phyloP scores from a whole-genome alignment of 2,329 filamentous ascomycete genomes.

The Dichotomopilus funicola region DNA sequence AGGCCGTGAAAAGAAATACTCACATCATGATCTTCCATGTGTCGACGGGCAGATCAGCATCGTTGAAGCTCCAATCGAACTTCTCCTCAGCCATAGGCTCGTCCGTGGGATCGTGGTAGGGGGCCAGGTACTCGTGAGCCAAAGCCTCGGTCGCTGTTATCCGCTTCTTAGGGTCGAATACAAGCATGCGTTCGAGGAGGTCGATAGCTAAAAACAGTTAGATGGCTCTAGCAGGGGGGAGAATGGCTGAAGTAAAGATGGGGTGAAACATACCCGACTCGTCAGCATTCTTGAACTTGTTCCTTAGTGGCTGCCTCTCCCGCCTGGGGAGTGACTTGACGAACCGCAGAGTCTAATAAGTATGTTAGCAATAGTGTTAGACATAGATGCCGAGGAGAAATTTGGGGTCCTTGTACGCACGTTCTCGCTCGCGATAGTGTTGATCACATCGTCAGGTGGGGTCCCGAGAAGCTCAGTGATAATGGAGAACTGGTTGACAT shows the following conservation, averaged over 20 bases:
- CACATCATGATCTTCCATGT: conserved; percentile 99
- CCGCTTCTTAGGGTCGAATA: conserved; percentile 96
- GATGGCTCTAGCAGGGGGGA: not conserved
- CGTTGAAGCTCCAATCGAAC: conserved; percentile 99
- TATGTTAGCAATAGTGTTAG: conserved; percentile 19
- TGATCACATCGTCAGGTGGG: conserved; percentile 95
- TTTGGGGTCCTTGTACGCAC: conserved; percentile 43
- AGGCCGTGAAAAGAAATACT: conserved; percentile 29
- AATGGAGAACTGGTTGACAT: conserved; percentile 99
- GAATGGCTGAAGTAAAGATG: not conserved
- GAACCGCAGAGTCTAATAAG: conserved; percentile 75
- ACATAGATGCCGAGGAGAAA: not conserved
- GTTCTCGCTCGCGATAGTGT: conserved; percentile 97
- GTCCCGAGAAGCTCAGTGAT: conserved; percentile 96
- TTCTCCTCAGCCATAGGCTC: conserved; percentile 94
- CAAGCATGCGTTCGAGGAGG: conserved; percentile 91
- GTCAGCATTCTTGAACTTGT: conserved; percentile 96
- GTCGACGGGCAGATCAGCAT: conserved; percentile 92
- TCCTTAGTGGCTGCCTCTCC: conserved; percentile 74
- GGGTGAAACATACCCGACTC: conserved; percentile 55
- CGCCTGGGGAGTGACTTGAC: conserved; percentile 95
- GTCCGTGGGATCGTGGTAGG: conserved; percentile 95
- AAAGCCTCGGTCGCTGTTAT: conserved; percentile 82
- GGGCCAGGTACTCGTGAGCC: conserved; percentile 85
- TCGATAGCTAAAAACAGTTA: conserved; percentile 62